Evolutionary conservation across 2,329 filamentous ascomycete species (phyloP).

Genomic region (Metarhizium robertsii): DNA sequence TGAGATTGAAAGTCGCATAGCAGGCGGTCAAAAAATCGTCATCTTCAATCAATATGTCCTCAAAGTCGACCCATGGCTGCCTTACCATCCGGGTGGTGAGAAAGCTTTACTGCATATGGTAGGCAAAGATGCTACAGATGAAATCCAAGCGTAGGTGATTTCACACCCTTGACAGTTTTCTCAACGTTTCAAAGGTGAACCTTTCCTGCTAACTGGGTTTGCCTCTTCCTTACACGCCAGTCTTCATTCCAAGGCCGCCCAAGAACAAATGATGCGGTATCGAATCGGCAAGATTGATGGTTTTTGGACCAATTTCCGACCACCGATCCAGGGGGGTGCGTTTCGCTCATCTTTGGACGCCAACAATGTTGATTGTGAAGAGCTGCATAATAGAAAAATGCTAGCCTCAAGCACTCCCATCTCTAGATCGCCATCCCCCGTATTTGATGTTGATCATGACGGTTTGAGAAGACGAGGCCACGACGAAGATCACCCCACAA

Average conservation of each 20-base stretch:
- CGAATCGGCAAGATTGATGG: constrained; percentile 77
- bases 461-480: constrained; percentile 20
- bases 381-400: constrained; percentile 11
- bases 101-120: constrained; percentile 91
- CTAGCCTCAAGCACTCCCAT: constrained; percentile 34
- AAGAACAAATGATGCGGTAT: constrained; percentile 68
- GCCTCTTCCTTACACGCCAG: constrained; percentile 31
- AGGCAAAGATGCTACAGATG: constrained; percentile 86
- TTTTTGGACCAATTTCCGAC: constrained; percentile 77
- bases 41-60: constrained; percentile 75
- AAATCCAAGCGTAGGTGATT: constrained; percentile 68
- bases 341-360: constrained; percentile 45
- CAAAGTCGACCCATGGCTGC: constrained; percentile 81
- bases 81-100: constrained; percentile 85
- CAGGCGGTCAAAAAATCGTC: constrained; percentile 68
- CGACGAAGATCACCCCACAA: not conserved
- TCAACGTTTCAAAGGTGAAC: not conserved
- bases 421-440: constrained; percentile 42
- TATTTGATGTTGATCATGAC: constrained; percentile 33
- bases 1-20: constrained; percentile 63
- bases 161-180: constrained; percentile 11
- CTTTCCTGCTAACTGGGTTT: not conserved
- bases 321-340: constrained; percentile 82
- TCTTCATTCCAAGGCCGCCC: constrained; percentile 72
- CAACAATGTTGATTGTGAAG: constrained; percentile 16